Conservation (phyloP, 306 rosid species). For the Cucumis cinereus region DNA sequence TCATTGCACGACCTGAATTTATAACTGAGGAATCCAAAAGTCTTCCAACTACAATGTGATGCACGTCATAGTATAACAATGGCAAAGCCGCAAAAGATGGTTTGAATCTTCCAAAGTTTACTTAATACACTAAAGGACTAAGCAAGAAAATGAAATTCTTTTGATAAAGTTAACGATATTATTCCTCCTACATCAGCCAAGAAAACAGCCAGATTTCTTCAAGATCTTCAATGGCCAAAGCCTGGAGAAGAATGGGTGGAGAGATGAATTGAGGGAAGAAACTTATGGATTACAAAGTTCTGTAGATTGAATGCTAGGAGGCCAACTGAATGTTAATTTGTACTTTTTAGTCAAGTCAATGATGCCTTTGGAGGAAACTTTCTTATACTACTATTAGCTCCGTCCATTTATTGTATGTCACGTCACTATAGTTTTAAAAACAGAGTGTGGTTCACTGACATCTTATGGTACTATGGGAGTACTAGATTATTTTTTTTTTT, state of each 20-base stretch:
- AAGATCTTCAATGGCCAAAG: background rate
- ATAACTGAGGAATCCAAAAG: background rate
- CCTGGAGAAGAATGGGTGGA: background rate
- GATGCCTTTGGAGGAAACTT: no score
- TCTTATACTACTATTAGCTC: no score
- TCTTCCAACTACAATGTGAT: background rate
- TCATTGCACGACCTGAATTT: background rate
- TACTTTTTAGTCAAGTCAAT: background rate
- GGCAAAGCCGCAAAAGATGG: background rate
- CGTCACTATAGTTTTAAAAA: no score
- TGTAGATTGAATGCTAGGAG: background rate
- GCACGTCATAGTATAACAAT: background rate
- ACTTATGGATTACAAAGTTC: background rate
- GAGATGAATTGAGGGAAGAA: slow-evolving; percentile 1
- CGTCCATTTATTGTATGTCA: no score
- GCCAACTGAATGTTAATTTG: background rate
- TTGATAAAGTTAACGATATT: background rate
- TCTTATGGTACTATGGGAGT: no score
- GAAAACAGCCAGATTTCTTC: background rate
- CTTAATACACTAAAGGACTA: background rate
- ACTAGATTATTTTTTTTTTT: no score
- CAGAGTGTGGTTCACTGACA: no score
- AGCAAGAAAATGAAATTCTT: background rate
- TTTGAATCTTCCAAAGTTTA: background rate
- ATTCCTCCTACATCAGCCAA: background rate